phyloP scores from a whole-genome alignment of 2,329 filamentous ascomycete species.

The Drechmeria coniospora region DNA sequence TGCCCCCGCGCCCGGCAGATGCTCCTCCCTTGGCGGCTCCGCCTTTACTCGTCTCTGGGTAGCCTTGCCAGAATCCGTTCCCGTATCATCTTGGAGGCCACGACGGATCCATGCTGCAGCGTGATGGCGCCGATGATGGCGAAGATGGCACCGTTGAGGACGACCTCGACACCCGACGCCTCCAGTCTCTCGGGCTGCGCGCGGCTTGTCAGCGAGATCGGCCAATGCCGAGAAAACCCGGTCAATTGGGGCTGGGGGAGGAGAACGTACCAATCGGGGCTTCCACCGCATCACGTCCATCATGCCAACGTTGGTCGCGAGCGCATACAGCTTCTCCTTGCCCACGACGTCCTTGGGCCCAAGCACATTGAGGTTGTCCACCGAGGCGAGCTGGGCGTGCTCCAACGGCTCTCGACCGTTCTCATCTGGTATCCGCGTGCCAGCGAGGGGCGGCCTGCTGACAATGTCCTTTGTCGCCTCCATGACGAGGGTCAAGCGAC shows the following conservation, averaged over 20 bases:
- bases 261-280: conserved; percentile 54
- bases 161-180: conserved; percentile 56
- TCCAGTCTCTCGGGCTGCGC: conserved; percentile 50
- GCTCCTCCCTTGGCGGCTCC: too few relatives aligned
- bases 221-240: too few relatives aligned
- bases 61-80: conserved; percentile 51
- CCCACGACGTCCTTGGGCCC: conserved; percentile 47
- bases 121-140: conserved; percentile 79
- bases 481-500: conserved; percentile 22
- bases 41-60: conserved; percentile 5
- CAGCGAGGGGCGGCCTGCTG: conserved; percentile 14
- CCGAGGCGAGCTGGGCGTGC: conserved; percentile 54
- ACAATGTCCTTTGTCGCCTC: conserved; percentile 23
- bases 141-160: conserved; percentile 65
- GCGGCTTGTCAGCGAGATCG: too few relatives aligned
- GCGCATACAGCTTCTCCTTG: conserved; percentile 46
- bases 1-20: too few relatives aligned
- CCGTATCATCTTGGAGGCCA: conserved; percentile 58
- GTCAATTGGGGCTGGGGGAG: neutral
- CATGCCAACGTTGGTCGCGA: conserved; percentile 59
- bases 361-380: conserved; percentile 52
- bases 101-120: conserved; percentile 70
- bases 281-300: conserved; percentile 73
- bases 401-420: conserved; percentile 49
- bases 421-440: conserved; percentile 22